Evolutionary conservation across 1,284 basidiomycete genomes (phyloP).

Genomic region (Pterulicium gracile): DNA sequence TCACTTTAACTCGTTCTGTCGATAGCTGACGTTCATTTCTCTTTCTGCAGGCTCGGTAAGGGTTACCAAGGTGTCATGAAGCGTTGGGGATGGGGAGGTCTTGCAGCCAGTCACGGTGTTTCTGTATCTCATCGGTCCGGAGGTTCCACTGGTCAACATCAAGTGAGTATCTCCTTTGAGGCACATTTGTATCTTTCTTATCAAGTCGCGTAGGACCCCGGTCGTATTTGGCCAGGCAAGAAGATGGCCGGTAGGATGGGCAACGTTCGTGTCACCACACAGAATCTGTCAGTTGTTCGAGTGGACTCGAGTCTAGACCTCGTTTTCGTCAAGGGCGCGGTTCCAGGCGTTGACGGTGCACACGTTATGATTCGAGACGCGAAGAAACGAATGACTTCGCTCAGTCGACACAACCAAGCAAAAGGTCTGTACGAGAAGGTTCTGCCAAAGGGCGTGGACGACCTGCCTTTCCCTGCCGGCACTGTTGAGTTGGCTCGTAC

Average conservation of each 20-base stretch:
- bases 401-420: slow-evolving; percentile 52
- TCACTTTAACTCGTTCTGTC: slow-evolving; percentile 3
- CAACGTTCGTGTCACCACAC: slow-evolving; percentile 70
- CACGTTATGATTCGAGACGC: slow-evolving; percentile 72
- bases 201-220: slow-evolving; percentile 62
- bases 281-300: slow-evolving; percentile 85
- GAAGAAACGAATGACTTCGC: slow-evolving; percentile 69
- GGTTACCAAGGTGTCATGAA: slow-evolving; percentile 99
- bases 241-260: slow-evolving; percentile 98
- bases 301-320: slow-evolving; percentile 82
- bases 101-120: slow-evolving; percentile 92
- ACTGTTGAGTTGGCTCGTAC: slow-evolving; percentile 65
- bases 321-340: slow-evolving; percentile 73
- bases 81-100: slow-evolving; percentile 87
- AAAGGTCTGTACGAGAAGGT: slow-evolving; percentile 78
- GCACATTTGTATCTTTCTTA: slow-evolving; percentile 13
- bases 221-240: slow-evolving; percentile 91
- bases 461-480: slow-evolving; percentile 89
- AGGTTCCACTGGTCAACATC: slow-evolving; percentile 92
- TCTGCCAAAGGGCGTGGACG: slow-evolving; percentile 72
- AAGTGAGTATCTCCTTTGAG: slow-evolving; percentile 56
- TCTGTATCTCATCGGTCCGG: slow-evolving; percentile 90
- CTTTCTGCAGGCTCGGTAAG: slow-evolving; percentile 80
- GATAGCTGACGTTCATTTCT: slow-evolving; percentile 7
- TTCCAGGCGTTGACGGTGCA: slow-evolving; percentile 70